Conservation (phyloP, 139 green algal genomes). For the Chlorella sp. region DNA sequence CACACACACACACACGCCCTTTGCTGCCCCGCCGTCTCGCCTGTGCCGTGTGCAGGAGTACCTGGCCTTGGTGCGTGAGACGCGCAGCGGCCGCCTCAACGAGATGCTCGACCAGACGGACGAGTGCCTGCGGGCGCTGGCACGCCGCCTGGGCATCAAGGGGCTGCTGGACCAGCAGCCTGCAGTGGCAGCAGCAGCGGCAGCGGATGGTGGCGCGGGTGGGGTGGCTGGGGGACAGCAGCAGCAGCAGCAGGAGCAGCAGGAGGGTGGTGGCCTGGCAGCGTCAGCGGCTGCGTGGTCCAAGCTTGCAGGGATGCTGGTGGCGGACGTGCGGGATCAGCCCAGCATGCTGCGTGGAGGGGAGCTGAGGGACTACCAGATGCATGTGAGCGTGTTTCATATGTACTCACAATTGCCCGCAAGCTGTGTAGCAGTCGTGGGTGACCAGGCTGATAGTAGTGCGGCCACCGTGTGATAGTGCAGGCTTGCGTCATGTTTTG, state of each 20-base stretch:
- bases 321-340: slow-evolving; percentile 45
- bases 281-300: slow-evolving; percentile 23
- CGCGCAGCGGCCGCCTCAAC: slow-evolving; percentile 43
- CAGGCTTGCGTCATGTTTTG: no score
- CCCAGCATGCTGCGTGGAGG: slow-evolving; percentile 38
- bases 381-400: slow-evolving; percentile 55
- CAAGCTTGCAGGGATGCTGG: slow-evolving; percentile 19
- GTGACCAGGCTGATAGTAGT: no score
- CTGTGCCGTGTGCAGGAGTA: slow-evolving; percentile 73
- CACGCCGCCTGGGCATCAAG: slow-evolving; percentile 14
- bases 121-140: slow-evolving; percentile 47
- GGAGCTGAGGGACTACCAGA: slow-evolving; percentile 64
- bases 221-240: neutral
- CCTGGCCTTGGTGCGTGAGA: slow-evolving; percentile 52
- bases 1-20: neutral
- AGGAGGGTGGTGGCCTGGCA: slow-evolving; percentile 1
- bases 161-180: neutral
- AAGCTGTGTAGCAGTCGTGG: no score
- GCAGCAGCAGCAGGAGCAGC: neutral
- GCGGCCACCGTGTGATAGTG: no score
- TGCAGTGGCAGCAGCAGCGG: neutral
- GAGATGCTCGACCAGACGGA: slow-evolving; percentile 57
- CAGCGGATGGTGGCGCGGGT: neutral
- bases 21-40: no score
- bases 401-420: no score